Evolutionary conservation across 495 filamentous ascomycete genomes (phyloP).

Genomic region (Neurospora sp.): DNA sequence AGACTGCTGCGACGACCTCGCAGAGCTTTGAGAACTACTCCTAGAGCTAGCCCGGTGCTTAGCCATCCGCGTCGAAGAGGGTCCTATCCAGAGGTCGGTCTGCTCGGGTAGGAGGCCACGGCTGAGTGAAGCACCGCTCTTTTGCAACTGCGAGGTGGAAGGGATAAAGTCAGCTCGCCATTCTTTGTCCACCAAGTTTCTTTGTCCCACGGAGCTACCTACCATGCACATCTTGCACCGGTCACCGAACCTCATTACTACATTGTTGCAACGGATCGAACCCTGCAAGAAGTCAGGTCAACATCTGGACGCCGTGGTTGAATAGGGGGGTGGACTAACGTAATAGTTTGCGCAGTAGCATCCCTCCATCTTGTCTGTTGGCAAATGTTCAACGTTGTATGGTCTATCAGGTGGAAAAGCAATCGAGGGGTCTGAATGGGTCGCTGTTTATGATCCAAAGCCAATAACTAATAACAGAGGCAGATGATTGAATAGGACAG

Average conservation of each 20-base stretch:
- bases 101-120: slow-evolving; percentile 15
- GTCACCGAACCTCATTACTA: slow-evolving; percentile 33
- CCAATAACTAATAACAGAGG: neutral
- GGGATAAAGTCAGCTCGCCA: neutral
- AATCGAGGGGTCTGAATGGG: neutral
- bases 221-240: slow-evolving; percentile 35
- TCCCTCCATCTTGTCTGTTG: slow-evolving; percentile 5
- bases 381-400: neutral
- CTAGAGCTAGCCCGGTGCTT: neutral
- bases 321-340: slow-evolving; percentile 18
- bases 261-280: slow-evolving; percentile 35
- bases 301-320: neutral
- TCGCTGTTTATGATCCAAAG: neutral
- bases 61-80: neutral
- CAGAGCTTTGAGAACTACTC: neutral
- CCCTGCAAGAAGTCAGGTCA: slow-evolving; percentile 19
- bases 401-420: neutral
- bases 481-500: neutral
- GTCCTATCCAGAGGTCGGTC: slow-evolving; percentile 6
- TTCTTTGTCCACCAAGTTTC: neutral
- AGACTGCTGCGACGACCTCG: neutral
- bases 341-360: slow-evolving; percentile 47
- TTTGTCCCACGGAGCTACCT: slow-evolving; percentile 5
- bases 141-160: slow-evolving; percentile 4
- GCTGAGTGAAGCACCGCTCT: slow-evolving; percentile 17